Base-by-base conservation (phyloP, 306 rosid genomes). In the Castanospermum australe region DNA sequence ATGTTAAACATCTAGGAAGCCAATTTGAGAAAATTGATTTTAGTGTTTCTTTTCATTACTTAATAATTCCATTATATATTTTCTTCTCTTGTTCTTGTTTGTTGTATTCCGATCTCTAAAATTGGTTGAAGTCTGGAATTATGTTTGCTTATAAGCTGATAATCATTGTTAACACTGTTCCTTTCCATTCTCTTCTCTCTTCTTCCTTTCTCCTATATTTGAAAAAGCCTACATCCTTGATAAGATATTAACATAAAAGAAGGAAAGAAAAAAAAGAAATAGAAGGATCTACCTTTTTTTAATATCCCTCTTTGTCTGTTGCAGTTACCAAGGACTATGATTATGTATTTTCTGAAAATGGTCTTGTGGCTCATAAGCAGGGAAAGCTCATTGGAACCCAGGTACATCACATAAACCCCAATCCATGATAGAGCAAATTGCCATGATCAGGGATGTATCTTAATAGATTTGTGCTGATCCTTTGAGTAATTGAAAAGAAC, bases 261-360 rank as follows among this genome's bases (percentile, higher is more conserved):
- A 50, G 12, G 39, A 79, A 60, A 68, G n/a, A 20, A 28, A 32
- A 66, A n/a, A 51, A 77, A n/a, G 48, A 55, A 51, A 11, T 18
- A 24, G 50, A 25, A 60, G 39, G 39, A 67, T 42, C 45, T 8
- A 50, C n/a, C n/a, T 5, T 35, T 35, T 59, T 41, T 62, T 59
- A 76, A 50, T 54, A 9, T 18, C 39, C 28, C 72, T 38, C 35
- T 78, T 71, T 85, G 35, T 83, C 30, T 70, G 18, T 82, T 76
- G 92, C 91, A 95, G 98, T 94, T 82, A 82, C 71, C 66, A 66
- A 41, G 83, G 98, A 94, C 82, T 86, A 92, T 57, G 98, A 94
- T 86, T 94, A 78, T 82, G 98, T 92, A 47, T 92, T 94, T 86
- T 89, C 97, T 79, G 97, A 94, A 84, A 94, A 94, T 62, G 97